Evolutionary conservation across 2,329 filamentous ascomycete species (phyloP).

Genomic region (Sclerotinia sclerotiorum): DNA sequence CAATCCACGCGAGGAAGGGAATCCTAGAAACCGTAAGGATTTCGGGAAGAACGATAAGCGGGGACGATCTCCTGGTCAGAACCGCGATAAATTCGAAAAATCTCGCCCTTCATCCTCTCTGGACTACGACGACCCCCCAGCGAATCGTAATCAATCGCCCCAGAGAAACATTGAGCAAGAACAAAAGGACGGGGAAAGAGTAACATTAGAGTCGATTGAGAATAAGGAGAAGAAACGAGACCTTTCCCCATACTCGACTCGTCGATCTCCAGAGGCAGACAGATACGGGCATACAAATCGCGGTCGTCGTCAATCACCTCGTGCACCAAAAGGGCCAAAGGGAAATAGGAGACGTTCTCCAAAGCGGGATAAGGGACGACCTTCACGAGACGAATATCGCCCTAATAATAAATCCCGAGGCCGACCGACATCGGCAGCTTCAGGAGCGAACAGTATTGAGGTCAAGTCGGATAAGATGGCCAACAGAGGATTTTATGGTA

Average conservation of each 20-base stretch:
- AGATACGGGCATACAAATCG: conserved; percentile 36
- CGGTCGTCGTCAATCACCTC: conserved; percentile 37
- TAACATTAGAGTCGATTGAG: conserved; percentile 30
- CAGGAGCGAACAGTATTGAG: conserved; percentile 42
- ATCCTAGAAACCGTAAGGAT: conserved; percentile 34
- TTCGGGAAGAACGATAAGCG: conserved; percentile 34
- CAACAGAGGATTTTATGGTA: conserved; percentile 40
- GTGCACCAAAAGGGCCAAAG: conserved; percentile 34
- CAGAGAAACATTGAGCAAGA: conserved; percentile 21
- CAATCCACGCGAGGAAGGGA: conserved; percentile 30
- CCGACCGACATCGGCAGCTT: conserved; percentile 35
- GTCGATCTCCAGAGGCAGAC: conserved; percentile 36
- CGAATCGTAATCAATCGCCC: conserved; percentile 30
- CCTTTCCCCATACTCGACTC: conserved; percentile 29
- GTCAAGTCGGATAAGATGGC: conserved; percentile 42
- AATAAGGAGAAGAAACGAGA: conserved; percentile 32
- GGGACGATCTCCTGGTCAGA: conserved; percentile 37
- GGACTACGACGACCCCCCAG: conserved; percentile 26
- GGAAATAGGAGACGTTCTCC: conserved; percentile 33
- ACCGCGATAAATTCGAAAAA: conserved; percentile 31
- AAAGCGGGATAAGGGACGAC: conserved; percentile 30
- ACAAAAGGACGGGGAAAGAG: conserved; percentile 31
- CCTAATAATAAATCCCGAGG: conserved; percentile 34
- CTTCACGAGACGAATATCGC: conserved; percentile 37
- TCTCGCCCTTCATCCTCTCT: conserved; percentile 25